phyloP scores from a whole-genome alignment of 345 rosid genomes.

The Laguncularia racemosa region DNA sequence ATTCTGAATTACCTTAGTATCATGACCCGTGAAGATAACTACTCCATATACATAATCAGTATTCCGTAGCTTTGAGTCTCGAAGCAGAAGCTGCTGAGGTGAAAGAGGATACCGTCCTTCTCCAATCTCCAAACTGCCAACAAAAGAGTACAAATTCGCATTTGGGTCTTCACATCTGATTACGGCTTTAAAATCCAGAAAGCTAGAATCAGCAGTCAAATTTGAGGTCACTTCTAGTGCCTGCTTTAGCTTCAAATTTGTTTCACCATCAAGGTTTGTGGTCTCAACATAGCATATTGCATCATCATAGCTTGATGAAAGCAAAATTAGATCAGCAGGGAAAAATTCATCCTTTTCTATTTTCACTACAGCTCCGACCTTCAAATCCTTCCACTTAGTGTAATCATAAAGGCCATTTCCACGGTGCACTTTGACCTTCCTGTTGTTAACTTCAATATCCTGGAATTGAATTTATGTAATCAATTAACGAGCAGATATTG shows the following conservation, averaged over 20 bases:
- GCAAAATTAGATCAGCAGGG: constrained; percentile 88
- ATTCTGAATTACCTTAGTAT: constrained; percentile 91
- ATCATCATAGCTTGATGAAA: constrained; percentile 83
- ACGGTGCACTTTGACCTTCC: constrained; percentile 55
- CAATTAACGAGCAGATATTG: not conserved
- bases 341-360: constrained; percentile 94
- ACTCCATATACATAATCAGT: constrained; percentile 80
- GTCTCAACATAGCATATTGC: constrained; percentile 96
- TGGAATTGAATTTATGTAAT: constrained; percentile 11
- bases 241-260: constrained; percentile 83
- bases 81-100: constrained; percentile 86
- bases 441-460: constrained; percentile 73
- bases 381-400: constrained; percentile 72
- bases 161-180: constrained; percentile 94
- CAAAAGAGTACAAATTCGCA: constrained; percentile 72
- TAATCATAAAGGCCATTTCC: constrained; percentile 55
- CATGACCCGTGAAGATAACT: constrained; percentile 82
- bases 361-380: constrained; percentile 80
- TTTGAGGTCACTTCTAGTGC: constrained; percentile 56
- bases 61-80: constrained; percentile 85
- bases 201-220: constrained; percentile 56
- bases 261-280: constrained; percentile 93
- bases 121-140: constrained; percentile 64
- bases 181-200: constrained; percentile 52
- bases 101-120: constrained; percentile 65